Conservation (phyloP, 2,329 filamentous ascomycete genomes). For the Botrytis aclada region DNA sequence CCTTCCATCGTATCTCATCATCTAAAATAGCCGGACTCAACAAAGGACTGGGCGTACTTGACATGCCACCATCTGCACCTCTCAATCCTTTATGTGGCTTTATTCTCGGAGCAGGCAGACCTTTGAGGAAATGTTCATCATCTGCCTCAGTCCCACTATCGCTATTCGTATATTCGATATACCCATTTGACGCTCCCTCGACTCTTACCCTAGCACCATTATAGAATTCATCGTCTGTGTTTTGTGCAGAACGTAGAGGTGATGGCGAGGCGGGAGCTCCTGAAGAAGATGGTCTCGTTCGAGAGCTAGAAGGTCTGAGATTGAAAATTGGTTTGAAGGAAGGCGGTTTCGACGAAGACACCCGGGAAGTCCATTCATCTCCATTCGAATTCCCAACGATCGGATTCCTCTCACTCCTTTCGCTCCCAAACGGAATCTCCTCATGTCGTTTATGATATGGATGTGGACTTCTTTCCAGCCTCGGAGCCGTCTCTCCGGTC, state of each 20-base stretch:
- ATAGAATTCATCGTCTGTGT: conserved; percentile 37
- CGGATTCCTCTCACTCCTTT: conserved; percentile 3
- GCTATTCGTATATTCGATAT: conserved; percentile 55
- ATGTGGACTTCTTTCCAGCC: conserved; percentile 56
- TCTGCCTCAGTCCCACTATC: conserved; percentile 95
- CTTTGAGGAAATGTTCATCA: conserved; percentile 85
- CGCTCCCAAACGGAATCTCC: conserved; percentile 49
- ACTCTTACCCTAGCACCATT: conserved; percentile 23
- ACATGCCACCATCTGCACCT: conserved; percentile 53
- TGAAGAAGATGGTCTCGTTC: neutral
- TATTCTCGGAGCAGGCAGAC: conserved; percentile 74
- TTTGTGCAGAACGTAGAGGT: conserved; percentile 33
- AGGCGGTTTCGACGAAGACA: neutral
- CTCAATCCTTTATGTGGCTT: conserved; percentile 75
- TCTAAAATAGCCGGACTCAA: conserved; percentile 48
- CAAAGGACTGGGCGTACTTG: conserved; percentile 54
- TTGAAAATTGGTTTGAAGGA: neutral
- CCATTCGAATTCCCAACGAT: neutral
- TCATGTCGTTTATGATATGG: conserved; percentile 61
- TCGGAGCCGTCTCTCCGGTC: neutral
- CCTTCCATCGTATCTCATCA: conserved; percentile 33
- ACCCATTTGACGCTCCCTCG: conserved; percentile 18
- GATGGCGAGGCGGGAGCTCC: conserved; percentile 27
- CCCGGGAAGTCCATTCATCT: neutral
- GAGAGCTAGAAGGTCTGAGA: neutral